Evolutionary conservation across 75 land plant species (phyloP).

Genomic region (Picea sitchensis): DNA sequence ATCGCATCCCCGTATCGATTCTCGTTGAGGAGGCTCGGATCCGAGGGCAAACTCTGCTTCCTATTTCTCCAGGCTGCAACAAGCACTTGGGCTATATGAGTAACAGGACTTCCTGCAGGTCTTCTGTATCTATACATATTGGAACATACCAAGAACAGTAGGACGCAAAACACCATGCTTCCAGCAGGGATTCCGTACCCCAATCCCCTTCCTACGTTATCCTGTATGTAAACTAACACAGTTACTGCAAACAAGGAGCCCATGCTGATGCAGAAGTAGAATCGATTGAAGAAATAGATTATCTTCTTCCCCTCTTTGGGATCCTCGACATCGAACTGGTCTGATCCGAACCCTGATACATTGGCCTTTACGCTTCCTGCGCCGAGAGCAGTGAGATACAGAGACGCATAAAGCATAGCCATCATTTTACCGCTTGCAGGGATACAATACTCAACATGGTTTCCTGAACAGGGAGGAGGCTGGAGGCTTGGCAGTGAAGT

Average conservation of each 20-base stretch:
- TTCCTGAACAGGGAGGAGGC: constrained; percentile 56
- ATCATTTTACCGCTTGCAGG: constrained; percentile 50
- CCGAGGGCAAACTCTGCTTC: constrained; percentile 33
- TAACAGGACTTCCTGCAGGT: constrained; percentile 83
- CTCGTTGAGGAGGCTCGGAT: constrained; percentile 44
- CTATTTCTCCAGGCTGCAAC: constrained; percentile 74
- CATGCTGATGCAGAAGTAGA: constrained; percentile 81
- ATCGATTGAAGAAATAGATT: constrained; percentile 84
- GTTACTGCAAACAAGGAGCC: constrained; percentile 90
- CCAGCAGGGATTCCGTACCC: constrained; percentile 90
- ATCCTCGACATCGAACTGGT: constrained; percentile 75
- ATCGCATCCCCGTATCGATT: constrained; percentile 23
- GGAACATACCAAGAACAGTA: constrained; percentile 55
- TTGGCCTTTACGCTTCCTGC: constrained; percentile 87
- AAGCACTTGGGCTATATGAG: constrained; percentile 61
- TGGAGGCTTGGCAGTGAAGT: constrained; percentile 62
- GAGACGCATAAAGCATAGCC: constrained; percentile 58
- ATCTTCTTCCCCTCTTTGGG: constrained; percentile 67
- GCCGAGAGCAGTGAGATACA: constrained; percentile 72
- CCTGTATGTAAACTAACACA: constrained; percentile 87
- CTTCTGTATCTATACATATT: constrained; percentile 54
- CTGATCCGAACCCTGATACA: constrained; percentile 83
- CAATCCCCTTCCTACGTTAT: constrained; percentile 77
- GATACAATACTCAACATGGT: constrained; percentile 31
- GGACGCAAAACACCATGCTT: constrained; percentile 56